phyloP scores from a whole-genome alignment of 2,329 filamentous ascomycete genomes.

The Verticillium tricorpus region DNA sequence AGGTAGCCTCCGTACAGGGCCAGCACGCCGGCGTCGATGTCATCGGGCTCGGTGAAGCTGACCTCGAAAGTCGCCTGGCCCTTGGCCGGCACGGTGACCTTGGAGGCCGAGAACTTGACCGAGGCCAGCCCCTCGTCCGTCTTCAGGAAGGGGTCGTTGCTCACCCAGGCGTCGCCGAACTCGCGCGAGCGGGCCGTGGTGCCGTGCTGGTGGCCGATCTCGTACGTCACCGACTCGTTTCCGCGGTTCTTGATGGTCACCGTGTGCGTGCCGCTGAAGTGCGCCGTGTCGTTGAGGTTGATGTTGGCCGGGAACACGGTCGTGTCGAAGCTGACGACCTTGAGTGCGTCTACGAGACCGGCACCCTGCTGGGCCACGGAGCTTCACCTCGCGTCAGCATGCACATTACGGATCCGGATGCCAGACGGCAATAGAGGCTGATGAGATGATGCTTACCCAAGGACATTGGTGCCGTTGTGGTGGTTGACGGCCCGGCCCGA shows the following conservation, averaged over 20 bases:
- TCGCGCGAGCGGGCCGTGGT: slow-evolving; percentile 4
- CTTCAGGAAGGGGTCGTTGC: background rate
- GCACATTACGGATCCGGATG: background rate
- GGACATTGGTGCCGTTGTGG: background rate
- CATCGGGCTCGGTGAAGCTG: background rate
- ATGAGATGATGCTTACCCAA: background rate
- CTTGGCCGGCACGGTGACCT: slow-evolving; percentile 1
- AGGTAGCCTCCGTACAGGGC: slow-evolving; percentile 5
- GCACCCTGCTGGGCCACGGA: slow-evolving; percentile 8
- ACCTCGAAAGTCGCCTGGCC: background rate
- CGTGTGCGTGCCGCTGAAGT: slow-evolving; percentile 7
- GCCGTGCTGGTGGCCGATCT: slow-evolving; percentile 5
- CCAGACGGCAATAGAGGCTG: too few relatives aligned
- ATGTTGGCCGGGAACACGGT: slow-evolving; percentile 3
- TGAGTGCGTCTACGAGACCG: slow-evolving; percentile 10
- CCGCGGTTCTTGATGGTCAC: slow-evolving; percentile 2
- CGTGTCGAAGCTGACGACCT: slow-evolving; percentile 8
- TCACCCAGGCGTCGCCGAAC: slow-evolving; percentile 2
- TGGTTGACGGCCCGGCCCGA: background rate
- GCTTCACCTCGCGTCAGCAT: background rate
- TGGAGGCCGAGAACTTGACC: background rate
- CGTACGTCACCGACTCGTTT: slow-evolving; percentile 5
- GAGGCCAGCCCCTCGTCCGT: slow-evolving; percentile 2
- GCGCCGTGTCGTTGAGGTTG: slow-evolving; percentile 10
- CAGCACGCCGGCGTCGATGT: slow-evolving; percentile 1